These are phyloP conservation scores for Alternaria viburni DNA, from an alignment of 2,329 filamentous ascomycete species.

Conservation along the genomic window DNA sequence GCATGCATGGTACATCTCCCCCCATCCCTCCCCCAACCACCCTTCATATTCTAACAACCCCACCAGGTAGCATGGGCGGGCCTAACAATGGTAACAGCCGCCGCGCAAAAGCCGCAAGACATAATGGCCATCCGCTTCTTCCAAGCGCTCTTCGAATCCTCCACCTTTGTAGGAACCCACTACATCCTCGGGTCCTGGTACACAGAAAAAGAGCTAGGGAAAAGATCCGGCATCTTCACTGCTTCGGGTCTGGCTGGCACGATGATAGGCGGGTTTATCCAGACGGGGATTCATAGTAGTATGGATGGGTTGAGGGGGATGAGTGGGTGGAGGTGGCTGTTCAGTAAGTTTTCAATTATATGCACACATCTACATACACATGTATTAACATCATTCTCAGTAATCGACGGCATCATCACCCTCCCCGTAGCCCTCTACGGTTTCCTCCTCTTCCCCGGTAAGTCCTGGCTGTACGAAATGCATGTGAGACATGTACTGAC, in stretches of 20 bases:
- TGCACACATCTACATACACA: not conserved
- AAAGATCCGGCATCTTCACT: conserved; percentile 67
- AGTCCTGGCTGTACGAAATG: too few relatives aligned
- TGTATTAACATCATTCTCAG: conserved; percentile 15
- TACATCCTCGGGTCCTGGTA: conserved; percentile 70
- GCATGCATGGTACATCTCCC: conserved; percentile 60
- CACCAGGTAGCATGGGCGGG: conserved; percentile 61
- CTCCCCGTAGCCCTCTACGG: conserved; percentile 64
- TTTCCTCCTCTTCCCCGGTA: conserved; percentile 56
- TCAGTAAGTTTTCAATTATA: conserved; percentile 5
- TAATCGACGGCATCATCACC: conserved; percentile 63
- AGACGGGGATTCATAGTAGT: conserved; percentile 57
- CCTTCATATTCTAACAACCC: not conserved
- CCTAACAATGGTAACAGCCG: conserved; percentile 67
- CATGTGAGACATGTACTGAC: too few relatives aligned
- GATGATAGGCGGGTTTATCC: conserved; percentile 68
- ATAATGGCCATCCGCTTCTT: conserved; percentile 67
- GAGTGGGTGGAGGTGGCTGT: conserved; percentile 60
- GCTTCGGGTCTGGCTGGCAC: conserved; percentile 65
- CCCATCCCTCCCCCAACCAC: too few relatives aligned
- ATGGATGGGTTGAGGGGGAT: conserved; percentile 58
- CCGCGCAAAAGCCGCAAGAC: conserved; percentile 57
- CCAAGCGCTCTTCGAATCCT: conserved; percentile 62
- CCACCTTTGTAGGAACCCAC: conserved; percentile 63
- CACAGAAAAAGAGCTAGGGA: conserved; percentile 65